Evolutionary conservation across 441 rosid genomes (phyloP), one percentile per base, ranked within the genome.

Genomic region (Adansonia rubrostipa): DNA sequence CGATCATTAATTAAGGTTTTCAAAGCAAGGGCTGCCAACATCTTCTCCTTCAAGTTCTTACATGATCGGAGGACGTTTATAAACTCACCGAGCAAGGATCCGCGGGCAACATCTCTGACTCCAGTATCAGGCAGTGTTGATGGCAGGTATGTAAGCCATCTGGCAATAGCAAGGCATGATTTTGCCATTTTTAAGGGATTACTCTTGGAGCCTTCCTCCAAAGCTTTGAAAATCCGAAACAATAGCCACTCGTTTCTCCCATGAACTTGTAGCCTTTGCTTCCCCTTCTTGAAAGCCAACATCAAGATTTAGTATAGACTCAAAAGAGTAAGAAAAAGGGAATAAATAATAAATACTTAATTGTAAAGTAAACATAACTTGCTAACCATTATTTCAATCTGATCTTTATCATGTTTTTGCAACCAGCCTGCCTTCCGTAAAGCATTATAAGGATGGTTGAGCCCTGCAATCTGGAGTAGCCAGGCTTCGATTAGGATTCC

Each of bases 51-150:
- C 47, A 79, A 58, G 81, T 89, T 89, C 80, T 85, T 88, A 3
- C 93, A 89, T 44, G 90, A 88, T 78, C 89, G 96, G 61, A 92
- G 89, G 72, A 90, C 86, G 77, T 88, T 85, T 47, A 90, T 85
- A 56, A 90, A 87, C 68, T 88, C 89, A 6, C 81, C 89, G 5
- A 92, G 88, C 88, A 92, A 86, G 60, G 81, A 85, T 77, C 82
- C 82, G 10, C 88, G 83, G 47, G 96, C 92, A 14, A 58, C 82
- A 24, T 54, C 68, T 79, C 61, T 82, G 48, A 88, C 76, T 3
- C 92, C 91, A 1, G 89, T 88, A 57, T 89, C 89, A 62, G 96
- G 93, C 80, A 92, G 88, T 75, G 68, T 61, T 44, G 88, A 85
- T 67, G 90, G 87, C 90, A 89, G 86, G 86, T 90, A 76, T 15